Conservation (phyloP, 345 rosid species). For the Odontarrhena argentea region DNA sequence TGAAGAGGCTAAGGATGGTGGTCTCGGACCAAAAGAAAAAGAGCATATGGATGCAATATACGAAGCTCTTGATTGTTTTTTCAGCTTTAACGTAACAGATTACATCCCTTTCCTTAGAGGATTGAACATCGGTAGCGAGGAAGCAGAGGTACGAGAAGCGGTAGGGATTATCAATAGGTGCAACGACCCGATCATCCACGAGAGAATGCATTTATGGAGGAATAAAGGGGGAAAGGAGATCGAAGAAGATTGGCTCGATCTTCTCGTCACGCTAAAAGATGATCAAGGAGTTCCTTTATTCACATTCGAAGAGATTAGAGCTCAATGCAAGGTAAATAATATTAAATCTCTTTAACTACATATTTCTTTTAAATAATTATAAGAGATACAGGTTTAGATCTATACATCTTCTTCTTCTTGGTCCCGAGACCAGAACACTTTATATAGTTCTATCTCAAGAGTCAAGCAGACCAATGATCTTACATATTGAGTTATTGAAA, state of each 20-base stretch:
- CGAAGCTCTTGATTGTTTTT: background rate
- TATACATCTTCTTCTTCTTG: too few species aligned
- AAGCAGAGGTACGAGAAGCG: slow-evolving; percentile 21
- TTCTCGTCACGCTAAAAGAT: slow-evolving; percentile 23
- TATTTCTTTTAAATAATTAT: too few species aligned
- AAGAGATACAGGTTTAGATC: too few species aligned
- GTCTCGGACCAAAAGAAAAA: slow-evolving; percentile 32
- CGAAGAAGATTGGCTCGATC: slow-evolving; percentile 37
- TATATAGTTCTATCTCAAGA: too few species aligned
- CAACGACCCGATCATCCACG: slow-evolving; percentile 17
- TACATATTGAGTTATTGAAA: too few species aligned
- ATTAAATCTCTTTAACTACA: background rate
- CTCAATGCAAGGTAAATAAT: slow-evolving; percentile 30
- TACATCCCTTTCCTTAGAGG: slow-evolving; percentile 30
- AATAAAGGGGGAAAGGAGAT: slow-evolving; percentile 19
- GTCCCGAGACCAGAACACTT: too few species aligned
- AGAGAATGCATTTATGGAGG: slow-evolving; percentile 40
- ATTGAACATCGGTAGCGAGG: slow-evolving; percentile 36
- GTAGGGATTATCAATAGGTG: slow-evolving; percentile 1
- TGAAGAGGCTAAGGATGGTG: slow-evolving; percentile 27
- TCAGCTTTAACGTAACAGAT: slow-evolving; percentile 27
- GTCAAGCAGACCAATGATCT: too few species aligned
- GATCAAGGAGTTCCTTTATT: slow-evolving; percentile 22
- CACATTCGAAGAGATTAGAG: slow-evolving; percentile 26
- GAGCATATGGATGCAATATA: slow-evolving; percentile 35